These are phyloP conservation scores for Epichloe glyceriae DNA, from an alignment of 2,329 filamentous ascomycete genomes.

Conservation along the genomic window DNA sequence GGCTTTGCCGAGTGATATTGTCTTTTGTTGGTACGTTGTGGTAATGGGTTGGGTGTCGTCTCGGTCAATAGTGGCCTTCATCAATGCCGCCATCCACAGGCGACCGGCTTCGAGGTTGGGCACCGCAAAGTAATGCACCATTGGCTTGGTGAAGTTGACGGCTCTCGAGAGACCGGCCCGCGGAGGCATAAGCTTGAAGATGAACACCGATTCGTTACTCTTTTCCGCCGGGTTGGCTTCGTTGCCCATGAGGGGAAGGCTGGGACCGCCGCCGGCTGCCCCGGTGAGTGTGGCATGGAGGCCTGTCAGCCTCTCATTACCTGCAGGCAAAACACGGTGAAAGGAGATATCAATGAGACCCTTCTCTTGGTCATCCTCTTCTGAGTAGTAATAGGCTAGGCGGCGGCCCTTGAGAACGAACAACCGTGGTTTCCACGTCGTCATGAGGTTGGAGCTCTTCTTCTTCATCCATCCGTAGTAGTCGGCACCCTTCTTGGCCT, in stretches of 20 bases:
- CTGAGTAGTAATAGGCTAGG: constrained; percentile 90
- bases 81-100: constrained; percentile 94
- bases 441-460: constrained; percentile 90
- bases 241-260: constrained; percentile 38
- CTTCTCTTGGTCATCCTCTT: constrained; percentile 83
- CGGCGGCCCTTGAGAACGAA: constrained; percentile 88
- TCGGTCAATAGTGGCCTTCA: constrained; percentile 97
- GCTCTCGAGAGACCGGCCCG: constrained; percentile 76
- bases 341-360: constrained; percentile 96
- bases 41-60: constrained; percentile 70
- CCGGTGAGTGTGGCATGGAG: constrained; percentile 87
- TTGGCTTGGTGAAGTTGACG: constrained; percentile 95
- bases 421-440: constrained; percentile 93
- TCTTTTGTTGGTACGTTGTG: constrained; percentile 93
- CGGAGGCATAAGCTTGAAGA: constrained; percentile 94
- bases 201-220: constrained; percentile 66
- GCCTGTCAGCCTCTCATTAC: constrained; percentile 80
- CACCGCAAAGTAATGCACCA: constrained; percentile 94
- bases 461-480: constrained; percentile 99
- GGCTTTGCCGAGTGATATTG: constrained; percentile 82
- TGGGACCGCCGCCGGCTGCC: constrained; percentile 49
- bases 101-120: constrained; percentile 80
- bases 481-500: constrained; percentile 77
- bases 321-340: constrained; percentile 88
- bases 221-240: constrained; percentile 27